phyloP scores from a whole-genome alignment of 1,284 basidiomycete genomes.

The Kalmanozyma brasiliensis region DNA sequence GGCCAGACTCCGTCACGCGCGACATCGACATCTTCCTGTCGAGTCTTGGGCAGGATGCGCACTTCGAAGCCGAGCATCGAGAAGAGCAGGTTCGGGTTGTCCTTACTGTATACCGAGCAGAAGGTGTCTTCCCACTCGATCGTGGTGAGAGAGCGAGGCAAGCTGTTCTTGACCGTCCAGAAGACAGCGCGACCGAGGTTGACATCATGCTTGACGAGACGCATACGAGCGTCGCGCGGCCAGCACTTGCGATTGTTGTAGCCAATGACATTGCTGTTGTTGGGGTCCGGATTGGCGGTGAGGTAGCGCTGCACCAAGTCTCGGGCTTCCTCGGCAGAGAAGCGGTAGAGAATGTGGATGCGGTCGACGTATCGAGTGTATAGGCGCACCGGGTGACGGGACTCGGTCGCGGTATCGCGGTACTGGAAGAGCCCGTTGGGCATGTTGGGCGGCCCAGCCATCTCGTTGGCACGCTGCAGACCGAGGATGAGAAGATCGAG shows the following conservation, averaged over 20 bases:
- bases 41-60: conserved; percentile 92
- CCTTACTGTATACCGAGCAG: conserved; percentile 84
- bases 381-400: conserved; percentile 64
- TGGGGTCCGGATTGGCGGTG: conserved; percentile 95
- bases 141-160: conserved; percentile 94
- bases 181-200: conserved; percentile 97
- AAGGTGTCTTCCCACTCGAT: conserved; percentile 83
- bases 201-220: conserved; percentile 99
- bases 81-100: conserved; percentile 97
- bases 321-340: conserved; percentile 95
- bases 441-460: conserved; percentile 66
- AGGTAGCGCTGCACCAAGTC: conserved; percentile 98
- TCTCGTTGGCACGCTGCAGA: conserved; percentile 65
- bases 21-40: conserved; percentile 93
- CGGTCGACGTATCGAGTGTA: conserved; percentile 67
- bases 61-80: conserved; percentile 99
- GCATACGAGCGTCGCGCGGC: conserved; percentile 98
- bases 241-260: conserved; percentile 99
- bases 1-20: conserved; percentile 99
- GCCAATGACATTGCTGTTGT: conserved; percentile 97
- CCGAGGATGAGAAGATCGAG: conserved; percentile 66
- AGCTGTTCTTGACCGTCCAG: conserved; percentile 98
- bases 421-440: conserved; percentile 67
- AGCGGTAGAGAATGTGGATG: conserved; percentile 83
- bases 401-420: conserved; percentile 62